Evolutionary conservation across 306 rosid species (phyloP), one percentile per base, ranked within the genome.

Genomic region (Sphenostylis stenocarpa): DNA sequence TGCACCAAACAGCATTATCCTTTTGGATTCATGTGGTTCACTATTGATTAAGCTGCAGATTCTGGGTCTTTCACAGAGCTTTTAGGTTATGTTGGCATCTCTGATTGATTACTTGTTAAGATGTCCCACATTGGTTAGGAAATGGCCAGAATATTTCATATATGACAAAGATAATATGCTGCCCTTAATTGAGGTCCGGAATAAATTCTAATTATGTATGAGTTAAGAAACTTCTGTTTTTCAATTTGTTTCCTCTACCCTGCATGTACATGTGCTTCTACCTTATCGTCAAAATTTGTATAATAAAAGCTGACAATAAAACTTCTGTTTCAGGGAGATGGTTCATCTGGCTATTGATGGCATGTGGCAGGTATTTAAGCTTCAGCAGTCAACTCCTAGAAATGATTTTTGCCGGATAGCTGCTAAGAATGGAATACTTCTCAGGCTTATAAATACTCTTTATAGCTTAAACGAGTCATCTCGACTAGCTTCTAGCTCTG

Each of bases 321-420:
- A 71, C 80, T 72, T 65, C 43, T 85, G 70, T 80, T 68, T 78
- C 87, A 96, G 99, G 94, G 99, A 92, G 81, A 96, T 96, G 99
- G 98, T 92, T 82, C 99, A 96, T 85, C 91, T 96, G 77, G 98
- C 99, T 80, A 96, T 96, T 89, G 99, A 96, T 36, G 97, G 99
- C 87, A 96, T 96, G 96, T 96, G 99, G 99, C 99, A 96, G 79
- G 93, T 96, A 77, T 96, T 96, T 84, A 92, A 92, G 92, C 99
- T 96, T 83, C 98, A 96, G 87, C 92, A 92, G 55, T 91, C 98
- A 75, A 96, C 97, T 3, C 98, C 92, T 75, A 91, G 92, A 85
- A 92, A 96, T 84, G 97, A 91, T 81, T 96, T 96, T 70, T 92
- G 98, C 82, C 94, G 98, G 53, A 96, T 96, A 77, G 97, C 98